phyloP scores from a whole-genome alignment of 257 asterid genomes.

The Solanum sitiens region DNA sequence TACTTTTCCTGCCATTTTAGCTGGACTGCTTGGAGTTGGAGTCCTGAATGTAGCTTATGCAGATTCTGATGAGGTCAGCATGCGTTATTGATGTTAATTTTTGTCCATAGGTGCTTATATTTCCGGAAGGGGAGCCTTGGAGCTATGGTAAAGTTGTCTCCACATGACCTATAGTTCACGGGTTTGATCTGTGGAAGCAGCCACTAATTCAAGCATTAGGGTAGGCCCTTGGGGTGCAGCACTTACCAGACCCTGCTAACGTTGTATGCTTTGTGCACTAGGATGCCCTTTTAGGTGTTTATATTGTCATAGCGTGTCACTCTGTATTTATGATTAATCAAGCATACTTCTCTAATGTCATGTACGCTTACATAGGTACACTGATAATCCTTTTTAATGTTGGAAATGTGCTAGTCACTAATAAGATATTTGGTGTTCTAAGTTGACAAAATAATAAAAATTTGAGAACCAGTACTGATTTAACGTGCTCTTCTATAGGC shows the following conservation, averaged over 20 bases:
- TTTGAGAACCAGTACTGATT: neutral
- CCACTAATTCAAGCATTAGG: neutral
- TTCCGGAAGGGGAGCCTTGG: neutral
- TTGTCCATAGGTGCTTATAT: neutral
- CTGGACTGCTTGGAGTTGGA: constrained; percentile 75
- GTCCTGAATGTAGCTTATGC: constrained; percentile 48
- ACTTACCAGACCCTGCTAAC: neutral
- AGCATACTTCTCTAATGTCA: neutral
- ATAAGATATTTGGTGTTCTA: neutral
- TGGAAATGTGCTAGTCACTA: neutral
- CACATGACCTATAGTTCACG: neutral
- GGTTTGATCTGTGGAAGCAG: neutral
- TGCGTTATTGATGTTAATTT: neutral
- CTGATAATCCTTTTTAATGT: neutral
- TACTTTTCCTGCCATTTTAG: constrained; percentile 30
- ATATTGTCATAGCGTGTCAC: neutral
- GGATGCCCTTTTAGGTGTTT: neutral
- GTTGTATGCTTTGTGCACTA: neutral
- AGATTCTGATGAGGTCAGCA: constrained; percentile 54
- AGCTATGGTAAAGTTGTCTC: neutral
- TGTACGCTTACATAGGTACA: neutral
- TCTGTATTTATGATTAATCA: neutral
- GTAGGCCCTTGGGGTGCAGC: neutral
- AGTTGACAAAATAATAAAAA: neutral
- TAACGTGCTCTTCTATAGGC: constrained; percentile 34